Conservation (phyloP, 1,284 basidiomycete genomes). For the Rhodotorula sp. region DNA sequence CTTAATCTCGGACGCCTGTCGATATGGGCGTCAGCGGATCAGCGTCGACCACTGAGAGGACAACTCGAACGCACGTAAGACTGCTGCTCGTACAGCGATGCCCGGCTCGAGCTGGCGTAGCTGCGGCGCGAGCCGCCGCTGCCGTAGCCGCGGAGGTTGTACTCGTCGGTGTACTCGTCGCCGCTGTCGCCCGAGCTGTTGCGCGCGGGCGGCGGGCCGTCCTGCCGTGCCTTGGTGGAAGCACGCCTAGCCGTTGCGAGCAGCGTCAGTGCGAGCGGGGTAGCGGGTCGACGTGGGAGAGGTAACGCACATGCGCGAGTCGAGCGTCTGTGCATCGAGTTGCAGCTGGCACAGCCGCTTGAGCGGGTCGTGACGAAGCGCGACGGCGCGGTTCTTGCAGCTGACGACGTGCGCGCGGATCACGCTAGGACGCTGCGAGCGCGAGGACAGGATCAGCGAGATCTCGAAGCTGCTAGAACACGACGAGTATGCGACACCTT, state of each 20-base stretch:
- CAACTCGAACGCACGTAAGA: neutral
- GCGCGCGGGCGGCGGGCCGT: neutral
- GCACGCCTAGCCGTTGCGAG: neutral
- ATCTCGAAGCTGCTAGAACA: neutral
- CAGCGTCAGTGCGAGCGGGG: neutral
- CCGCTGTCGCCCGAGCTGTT: neutral
- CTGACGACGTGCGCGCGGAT: slow-evolving; percentile 34
- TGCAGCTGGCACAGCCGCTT: slow-evolving; percentile 35
- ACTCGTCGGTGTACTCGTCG: slow-evolving; percentile 1
- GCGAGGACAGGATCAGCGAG: neutral
- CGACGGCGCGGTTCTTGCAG: slow-evolving; percentile 21
- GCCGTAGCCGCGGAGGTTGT: slow-evolving; percentile 13
- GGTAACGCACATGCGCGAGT: slow-evolving; percentile 1
- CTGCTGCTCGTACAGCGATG: neutral
- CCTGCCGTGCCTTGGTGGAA: neutral
- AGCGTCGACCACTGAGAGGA: too few relatives aligned
- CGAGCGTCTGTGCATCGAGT: slow-evolving; percentile 19
- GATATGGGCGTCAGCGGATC: too few relatives aligned
- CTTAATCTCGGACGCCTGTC: too few relatives aligned
- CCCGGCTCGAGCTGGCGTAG: neutral
- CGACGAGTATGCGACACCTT: neutral
- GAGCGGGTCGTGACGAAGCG: slow-evolving; percentile 19
- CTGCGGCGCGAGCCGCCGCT: slow-evolving; percentile 10
- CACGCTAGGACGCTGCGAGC: slow-evolving; percentile 20
- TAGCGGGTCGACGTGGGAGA: neutral